A percentile compares a stretch with the other conserved stretches of the same genome.
Conservation (phyloP, 1,139 yeast genomes). For the Yamadazyma atlantica region DNA sequence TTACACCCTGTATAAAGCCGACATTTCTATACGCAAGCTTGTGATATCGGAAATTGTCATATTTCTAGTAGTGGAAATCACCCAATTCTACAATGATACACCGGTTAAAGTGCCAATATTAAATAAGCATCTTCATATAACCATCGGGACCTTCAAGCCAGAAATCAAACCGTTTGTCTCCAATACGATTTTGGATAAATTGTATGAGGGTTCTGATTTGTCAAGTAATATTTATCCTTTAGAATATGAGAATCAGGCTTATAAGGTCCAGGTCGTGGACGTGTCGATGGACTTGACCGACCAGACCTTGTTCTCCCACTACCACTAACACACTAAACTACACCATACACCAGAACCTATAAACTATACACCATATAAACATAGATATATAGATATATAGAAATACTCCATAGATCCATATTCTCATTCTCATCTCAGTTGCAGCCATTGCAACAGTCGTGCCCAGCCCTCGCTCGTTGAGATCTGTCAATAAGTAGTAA, state of each 20-base stretch:
- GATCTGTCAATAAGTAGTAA: not conserved
- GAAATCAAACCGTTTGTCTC: slow-evolving; percentile 48
- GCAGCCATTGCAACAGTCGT: slow-evolving; percentile 1
- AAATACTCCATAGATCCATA: not conserved
- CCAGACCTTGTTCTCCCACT: slow-evolving; percentile 1
- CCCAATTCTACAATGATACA: slow-evolving; percentile 24
- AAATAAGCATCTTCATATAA: slow-evolving; percentile 65
- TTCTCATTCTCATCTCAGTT: not conserved
- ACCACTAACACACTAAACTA: not conserved
- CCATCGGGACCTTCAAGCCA: slow-evolving; percentile 61
- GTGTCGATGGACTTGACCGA: not conserved
- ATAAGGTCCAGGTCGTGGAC: not conserved
- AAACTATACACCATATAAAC: too few species aligned
- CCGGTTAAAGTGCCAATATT: slow-evolving; percentile 26
- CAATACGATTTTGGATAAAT: slow-evolving; percentile 21
- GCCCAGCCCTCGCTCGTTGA: not conserved
- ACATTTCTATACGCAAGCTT: slow-evolving; percentile 42
- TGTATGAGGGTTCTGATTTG: slow-evolving; percentile 11
- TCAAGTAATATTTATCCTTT: not conserved
- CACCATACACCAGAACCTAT: not conserved
- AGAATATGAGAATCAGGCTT: not conserved
- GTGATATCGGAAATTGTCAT: slow-evolving; percentile 51
- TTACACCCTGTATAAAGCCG: slow-evolving; percentile 25
- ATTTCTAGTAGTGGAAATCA: slow-evolving; percentile 54
- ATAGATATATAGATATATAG: too few species aligned